These are phyloP conservation scores for Mychonastes homosphaera DNA, from an alignment of 139 green algal genomes.

Conservation along the genomic window DNA sequence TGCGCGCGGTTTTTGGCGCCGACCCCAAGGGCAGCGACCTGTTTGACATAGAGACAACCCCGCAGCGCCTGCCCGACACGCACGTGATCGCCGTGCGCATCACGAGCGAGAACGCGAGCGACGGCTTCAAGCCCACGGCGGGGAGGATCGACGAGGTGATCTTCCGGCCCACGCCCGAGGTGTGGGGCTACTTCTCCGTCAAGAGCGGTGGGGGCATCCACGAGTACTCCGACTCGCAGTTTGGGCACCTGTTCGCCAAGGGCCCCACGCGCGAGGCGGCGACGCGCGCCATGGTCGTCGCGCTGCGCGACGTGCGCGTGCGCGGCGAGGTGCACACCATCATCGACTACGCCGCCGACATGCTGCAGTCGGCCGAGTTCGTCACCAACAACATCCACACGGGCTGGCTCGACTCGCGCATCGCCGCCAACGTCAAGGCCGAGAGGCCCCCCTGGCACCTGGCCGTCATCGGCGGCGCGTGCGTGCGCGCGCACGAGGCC, in stretches of 20 bases:
- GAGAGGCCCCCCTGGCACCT: constrained; percentile 80
- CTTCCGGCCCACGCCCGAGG: constrained; percentile 57
- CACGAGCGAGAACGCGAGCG: constrained; percentile 87
- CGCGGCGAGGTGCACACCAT: constrained; percentile 93
- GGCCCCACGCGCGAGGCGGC: constrained; percentile 67
- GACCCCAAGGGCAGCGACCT: constrained; percentile 24
- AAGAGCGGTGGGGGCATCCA: constrained; percentile 89
- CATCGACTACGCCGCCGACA: constrained; percentile 58
- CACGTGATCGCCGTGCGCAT: constrained; percentile 66
- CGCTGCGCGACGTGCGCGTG: constrained; percentile 86
- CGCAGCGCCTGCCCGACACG: constrained; percentile 30
- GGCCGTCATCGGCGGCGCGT: constrained; percentile 61
- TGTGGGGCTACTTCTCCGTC: constrained; percentile 98
- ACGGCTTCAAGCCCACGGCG: constrained; percentile 96
- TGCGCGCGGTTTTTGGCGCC: constrained; percentile 61
- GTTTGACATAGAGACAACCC: constrained; percentile 69
- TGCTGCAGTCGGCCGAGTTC: constrained; percentile 44
- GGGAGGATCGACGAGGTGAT: constrained; percentile 85
- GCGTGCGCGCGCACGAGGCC: constrained; percentile 11
- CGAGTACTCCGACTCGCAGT: constrained; percentile 94
- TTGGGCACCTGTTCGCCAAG: constrained; percentile 92
- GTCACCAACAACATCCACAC: constrained; percentile 77
- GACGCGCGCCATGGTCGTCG: constrained; percentile 85
- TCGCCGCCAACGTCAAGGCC: constrained; percentile 64
- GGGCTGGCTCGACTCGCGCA: constrained; percentile 91